Base-by-base conservation (phyloP, 116 monocot genomes). In the Iris pallida region DNA sequence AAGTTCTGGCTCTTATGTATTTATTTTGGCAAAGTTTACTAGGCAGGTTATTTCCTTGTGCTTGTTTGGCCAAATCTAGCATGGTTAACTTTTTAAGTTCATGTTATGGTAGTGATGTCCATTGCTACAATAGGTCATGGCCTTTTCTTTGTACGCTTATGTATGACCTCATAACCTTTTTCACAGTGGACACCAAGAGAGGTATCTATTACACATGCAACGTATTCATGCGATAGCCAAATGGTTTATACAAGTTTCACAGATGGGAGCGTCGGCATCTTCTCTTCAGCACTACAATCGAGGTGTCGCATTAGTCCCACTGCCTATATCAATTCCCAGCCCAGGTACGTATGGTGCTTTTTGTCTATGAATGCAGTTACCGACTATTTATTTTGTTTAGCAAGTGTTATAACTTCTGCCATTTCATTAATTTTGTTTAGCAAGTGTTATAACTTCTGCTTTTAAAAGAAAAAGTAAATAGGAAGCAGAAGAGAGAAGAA, bases 141-240 rank as follows among this genome's bases (percentile, higher is more conserved):
- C 5, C 5, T 47, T 47, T 47, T 47, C 17, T 64, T 47, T 1
- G 49, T 47, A 48, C 18, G 30, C 30, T 30, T 30, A 30, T 30
- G 30, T 30, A 30, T 30, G 30, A 30, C 30, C 30, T 30, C 30
- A 2, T 64, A 12, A 19, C 7, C 9, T 54, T 18, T 57, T 52
- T 55, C 59, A 16, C 71, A 76, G 76, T 76, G 76, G 76, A 42
- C 16, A 44, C 68, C 67, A 57, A 61, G 63, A 42, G 65, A 74
- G 17, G 66, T 61, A 63, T 67, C 66, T 13, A 68, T 81, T 53
- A 76, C 81, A 20, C 76, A 81, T 57, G 81, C 81, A 54, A 62
- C 67, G 19, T 81, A 76, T 66, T 81, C 81, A 55, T 76, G 81
- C 16, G 76, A 76, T 49, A 76, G 76, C 72, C 76, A 81, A 67